These are phyloP conservation scores for Lentinula sp. DNA, from an alignment of 768 basidiomycete genomes.

Conservation along the genomic window DNA sequence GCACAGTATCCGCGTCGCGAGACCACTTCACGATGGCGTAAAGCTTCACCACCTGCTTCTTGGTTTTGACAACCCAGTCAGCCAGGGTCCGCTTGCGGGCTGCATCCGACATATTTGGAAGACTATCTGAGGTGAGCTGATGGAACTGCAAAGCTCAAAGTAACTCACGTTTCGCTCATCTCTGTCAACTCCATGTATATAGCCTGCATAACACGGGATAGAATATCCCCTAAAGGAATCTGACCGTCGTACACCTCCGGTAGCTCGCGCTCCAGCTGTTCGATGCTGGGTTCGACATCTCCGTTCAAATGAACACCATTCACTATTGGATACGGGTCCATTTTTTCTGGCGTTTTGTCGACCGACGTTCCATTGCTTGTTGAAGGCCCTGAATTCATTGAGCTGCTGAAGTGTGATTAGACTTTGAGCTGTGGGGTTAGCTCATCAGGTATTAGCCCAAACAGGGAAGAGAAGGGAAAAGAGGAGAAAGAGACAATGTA, in stretches of 20 bases:
- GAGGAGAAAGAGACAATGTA: not conserved
- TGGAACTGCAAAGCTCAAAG: not conserved
- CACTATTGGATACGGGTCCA: constrained; percentile 2
- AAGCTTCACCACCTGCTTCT: constrained; percentile 85
- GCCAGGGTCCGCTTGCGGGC: constrained; percentile 78
- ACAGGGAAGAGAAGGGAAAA: not conserved
- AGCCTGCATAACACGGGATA: constrained; percentile 71
- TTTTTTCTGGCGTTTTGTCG: not conserved
- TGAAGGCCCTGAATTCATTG: not conserved
- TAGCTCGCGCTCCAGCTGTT: constrained; percentile 68
- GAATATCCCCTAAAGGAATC: constrained; percentile 62
- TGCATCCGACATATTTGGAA: constrained; percentile 79
- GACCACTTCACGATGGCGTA: constrained; percentile 88
- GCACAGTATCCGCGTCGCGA: constrained; percentile 74
- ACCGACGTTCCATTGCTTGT: not conserved
- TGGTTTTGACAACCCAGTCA: constrained; percentile 86
- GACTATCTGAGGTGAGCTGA: constrained; percentile 26
- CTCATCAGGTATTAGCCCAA: not conserved
- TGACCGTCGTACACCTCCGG: constrained; percentile 72
- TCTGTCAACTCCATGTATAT: constrained; percentile 82
- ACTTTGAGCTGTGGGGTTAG: too few species aligned
- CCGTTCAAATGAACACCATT: constrained; percentile 23
- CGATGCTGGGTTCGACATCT: constrained; percentile 29
- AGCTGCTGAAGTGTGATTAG: not conserved
- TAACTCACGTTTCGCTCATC: constrained; percentile 79